These are phyloP conservation scores for Castanea mollissima DNA, from an alignment of 306 rosid genomes.

Conservation along the genomic window DNA sequence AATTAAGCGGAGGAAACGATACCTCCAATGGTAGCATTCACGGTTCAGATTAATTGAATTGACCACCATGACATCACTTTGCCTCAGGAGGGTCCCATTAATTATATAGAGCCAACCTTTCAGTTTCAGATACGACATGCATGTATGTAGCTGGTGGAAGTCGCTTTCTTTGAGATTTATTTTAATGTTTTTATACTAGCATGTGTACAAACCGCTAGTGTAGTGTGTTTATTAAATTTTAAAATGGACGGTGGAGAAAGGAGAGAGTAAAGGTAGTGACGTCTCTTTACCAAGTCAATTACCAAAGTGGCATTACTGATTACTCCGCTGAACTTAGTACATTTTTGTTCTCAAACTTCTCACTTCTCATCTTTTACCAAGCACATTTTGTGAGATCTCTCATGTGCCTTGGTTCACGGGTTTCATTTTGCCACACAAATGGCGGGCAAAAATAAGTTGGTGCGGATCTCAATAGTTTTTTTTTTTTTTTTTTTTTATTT, in stretches of 20 bases:
- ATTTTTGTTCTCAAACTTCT: not conserved
- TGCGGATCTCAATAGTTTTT: too few relatives aligned
- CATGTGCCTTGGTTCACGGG: too few relatives aligned
- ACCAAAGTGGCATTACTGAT: not conserved
- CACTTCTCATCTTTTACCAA: too few relatives aligned
- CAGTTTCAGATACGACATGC: not conserved
- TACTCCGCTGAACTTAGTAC: not conserved
- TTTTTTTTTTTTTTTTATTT: too few relatives aligned
- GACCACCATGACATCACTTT: too few relatives aligned
- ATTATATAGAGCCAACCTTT: not conserved
- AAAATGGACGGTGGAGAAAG: conserved; percentile 8
- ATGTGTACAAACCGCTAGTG: not conserved
- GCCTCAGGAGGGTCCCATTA: not conserved
- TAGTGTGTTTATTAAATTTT: not conserved
- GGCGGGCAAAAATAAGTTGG: too few relatives aligned
- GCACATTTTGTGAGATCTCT: too few relatives aligned
- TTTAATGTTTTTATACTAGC: not conserved
- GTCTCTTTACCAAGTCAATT: not conserved
- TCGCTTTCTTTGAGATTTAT: not conserved
- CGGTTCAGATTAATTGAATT: not conserved
- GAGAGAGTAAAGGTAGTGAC: not conserved
- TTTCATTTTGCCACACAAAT: too few relatives aligned
- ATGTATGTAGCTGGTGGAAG: not conserved
- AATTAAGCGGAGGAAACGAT: conserved; percentile 6
- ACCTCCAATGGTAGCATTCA: not conserved